Evolutionary conservation across 1,284 basidiomycete genomes (phyloP), one percentile per base, ranked within the genome.

Genomic region (Boletus sp.): DNA sequence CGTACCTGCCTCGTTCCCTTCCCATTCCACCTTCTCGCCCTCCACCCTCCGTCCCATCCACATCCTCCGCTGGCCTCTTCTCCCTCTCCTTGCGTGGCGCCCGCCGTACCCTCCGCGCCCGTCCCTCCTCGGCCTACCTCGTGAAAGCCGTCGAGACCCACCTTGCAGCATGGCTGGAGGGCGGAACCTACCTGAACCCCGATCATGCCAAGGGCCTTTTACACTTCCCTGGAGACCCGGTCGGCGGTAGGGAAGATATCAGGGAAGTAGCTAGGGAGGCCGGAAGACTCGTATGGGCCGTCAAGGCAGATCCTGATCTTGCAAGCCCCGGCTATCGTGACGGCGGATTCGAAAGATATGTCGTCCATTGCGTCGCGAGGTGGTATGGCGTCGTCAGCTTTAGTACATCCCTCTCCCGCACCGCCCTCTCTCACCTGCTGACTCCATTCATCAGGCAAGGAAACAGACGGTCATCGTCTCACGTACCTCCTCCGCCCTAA

Each of bases 401-500:
- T 77, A 92, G 90, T 90, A 70, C 66, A 89, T 80, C n/a, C 22
- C 39, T 63, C 42, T 62, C n/a, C n/a, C n/a, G 8, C 22, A 4
- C 11, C 3, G 16, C 52, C 45, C 12, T 50, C 41, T 43, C 37
- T 53, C 53, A 6, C 35, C 20, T 42, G 12, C 43, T 57, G 47
- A 51, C 49, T 18, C 47, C 59, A 27, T 33, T 53, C 41, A 20
- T 49, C 60, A 92, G 89, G 89, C 74, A 91, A 88, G 75, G 88
- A 90, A 44, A 72, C 76, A 1, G 72, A 80, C 1, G 83, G 83
- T 0, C 72, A 78, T 49, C 85, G 91, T 24, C 76, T 91, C 43
- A 92, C 90, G 2, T 86, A 90, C 69, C 82, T 92, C 53, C 79
- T 92, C 33, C 84, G 91, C 35, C 91, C 91, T 3, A 89, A 90